Conservation (phyloP, 768 basidiomycete species). For the Ramaria sp. region DNA sequence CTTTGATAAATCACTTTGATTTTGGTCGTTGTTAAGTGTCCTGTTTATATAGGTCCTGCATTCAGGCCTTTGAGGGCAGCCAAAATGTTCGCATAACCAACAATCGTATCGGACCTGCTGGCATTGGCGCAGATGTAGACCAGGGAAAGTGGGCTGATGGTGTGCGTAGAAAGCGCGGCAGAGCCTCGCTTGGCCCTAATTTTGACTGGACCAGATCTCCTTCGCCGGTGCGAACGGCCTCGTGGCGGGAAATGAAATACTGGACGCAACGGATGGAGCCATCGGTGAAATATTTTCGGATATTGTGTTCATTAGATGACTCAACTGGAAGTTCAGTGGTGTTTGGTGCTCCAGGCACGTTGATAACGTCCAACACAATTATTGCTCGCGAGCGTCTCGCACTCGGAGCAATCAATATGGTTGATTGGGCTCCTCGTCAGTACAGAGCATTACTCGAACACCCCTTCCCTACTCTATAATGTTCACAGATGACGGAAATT, state of each 20-base stretch:
- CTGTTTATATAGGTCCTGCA: constrained; percentile 8
- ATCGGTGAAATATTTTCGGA: constrained; percentile 10
- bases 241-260: constrained; percentile 15
- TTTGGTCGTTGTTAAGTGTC: background rate
- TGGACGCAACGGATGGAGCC: constrained; percentile 16
- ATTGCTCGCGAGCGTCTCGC: constrained; percentile 11
- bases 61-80: constrained; percentile 17
- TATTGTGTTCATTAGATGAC: background rate
- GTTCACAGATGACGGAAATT: constrained; percentile 14
- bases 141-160: constrained; percentile 16
- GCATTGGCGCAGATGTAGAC: constrained; percentile 7
- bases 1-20: background rate
- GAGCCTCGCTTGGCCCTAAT: background rate
- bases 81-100: constrained; percentile 13
- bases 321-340: constrained; percentile 3
- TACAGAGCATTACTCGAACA: background rate
- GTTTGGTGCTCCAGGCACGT: constrained; percentile 15
- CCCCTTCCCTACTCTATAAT: background rate
- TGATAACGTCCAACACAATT: constrained; percentile 17
- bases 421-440: constrained; percentile 15
- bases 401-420: constrained; percentile 18
- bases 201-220: constrained; percentile 7
- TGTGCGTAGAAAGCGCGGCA: background rate
- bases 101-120: constrained; percentile 13
- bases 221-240: constrained; percentile 15